Evolutionary conservation across 108 stramenopile species (phyloP), one percentile per base, ranked within the genome.

Genomic region (Conticribra guillardii): DNA sequence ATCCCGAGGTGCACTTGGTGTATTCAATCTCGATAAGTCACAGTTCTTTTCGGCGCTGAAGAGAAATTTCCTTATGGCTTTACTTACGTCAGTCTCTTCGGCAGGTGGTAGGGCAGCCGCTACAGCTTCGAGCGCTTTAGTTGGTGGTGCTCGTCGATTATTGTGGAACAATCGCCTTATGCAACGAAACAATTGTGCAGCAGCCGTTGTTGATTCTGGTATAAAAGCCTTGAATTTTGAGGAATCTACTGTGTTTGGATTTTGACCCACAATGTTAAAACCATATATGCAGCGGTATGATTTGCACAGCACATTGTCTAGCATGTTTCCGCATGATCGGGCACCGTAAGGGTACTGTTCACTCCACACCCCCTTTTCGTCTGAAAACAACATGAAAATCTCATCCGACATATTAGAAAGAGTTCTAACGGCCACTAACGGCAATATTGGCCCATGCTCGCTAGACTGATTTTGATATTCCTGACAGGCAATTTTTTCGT

Each of bases 131-230:
- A 93, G 72, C 14, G 90, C 87, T 37, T 63, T 74, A 52, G 78
- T 90, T 16, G 94, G 94, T 16, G 86, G 79, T 0, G 84, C 61
- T 41, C 74, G 79, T 31, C 89, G 70, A 16, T 85, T 83, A 4
- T 79, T 62, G 24, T 80, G 64, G 58, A 89, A 91, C 54, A 89
- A 76, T 66, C 94, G 76, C 26, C 78, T 57, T 1, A 95, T 75
- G 65, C 91, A 90, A n/a, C 90, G 79, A 64, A 92, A 95, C 24
- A 95, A 78, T 58, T 76, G 76, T 31, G 78, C 84, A 41, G 94
- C 88, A 31, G 89, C 88, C 21, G 62, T 52, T 0, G 81, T 66
- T 51, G 73, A 86, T 82, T 95, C 94, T 51, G 87, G 89, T 31
- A 67, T 47, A 58, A 58, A 60, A 1, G 59, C 18, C 33, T 41